A percentile compares a stretch with the other conserved stretches of the same genome.
Conservation (phyloP, 2,329 filamentous ascomycete genomes). For the Ophiostoma himal-ulmi region DNA sequence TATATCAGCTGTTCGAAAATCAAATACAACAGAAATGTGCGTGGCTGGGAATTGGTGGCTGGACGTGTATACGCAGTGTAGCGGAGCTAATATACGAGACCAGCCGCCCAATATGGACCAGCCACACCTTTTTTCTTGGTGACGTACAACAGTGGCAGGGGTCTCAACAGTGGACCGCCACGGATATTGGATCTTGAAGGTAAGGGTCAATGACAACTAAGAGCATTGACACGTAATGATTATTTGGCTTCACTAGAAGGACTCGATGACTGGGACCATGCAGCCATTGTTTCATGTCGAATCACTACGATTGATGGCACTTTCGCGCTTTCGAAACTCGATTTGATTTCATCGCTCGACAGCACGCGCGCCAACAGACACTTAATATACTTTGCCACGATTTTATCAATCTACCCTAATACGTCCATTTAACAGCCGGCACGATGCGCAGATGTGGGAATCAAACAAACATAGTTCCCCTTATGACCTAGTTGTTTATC, state of each 20-base stretch:
- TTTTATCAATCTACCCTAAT: neutral
- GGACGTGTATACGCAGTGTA: slow-evolving; percentile 1
- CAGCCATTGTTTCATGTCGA: neutral
- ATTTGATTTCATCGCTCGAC: neutral
- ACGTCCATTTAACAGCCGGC: no score
- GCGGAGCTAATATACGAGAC: slow-evolving; percentile 4
- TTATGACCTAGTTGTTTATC: neutral
- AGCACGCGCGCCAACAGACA: neutral
- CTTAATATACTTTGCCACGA: neutral
- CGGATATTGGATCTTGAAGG: slow-evolving; percentile 7
- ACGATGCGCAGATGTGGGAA: no score
- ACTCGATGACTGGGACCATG: neutral
- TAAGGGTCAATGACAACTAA: neutral
- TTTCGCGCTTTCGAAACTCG: neutral
- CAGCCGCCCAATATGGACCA: slow-evolving; percentile 1
- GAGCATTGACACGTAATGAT: neutral
- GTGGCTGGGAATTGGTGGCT: slow-evolving; percentile 14
- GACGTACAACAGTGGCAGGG: neutral
- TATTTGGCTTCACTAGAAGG: neutral
- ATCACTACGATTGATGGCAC: neutral
- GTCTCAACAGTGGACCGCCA: neutral
- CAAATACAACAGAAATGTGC: neutral
- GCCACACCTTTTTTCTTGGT: slow-evolving; percentile 1
- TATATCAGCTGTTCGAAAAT: neutral
- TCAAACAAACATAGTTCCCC: neutral